Base-by-base conservation (phyloP, 768 basidiomycete genomes). In the Boletus sp. region DNA sequence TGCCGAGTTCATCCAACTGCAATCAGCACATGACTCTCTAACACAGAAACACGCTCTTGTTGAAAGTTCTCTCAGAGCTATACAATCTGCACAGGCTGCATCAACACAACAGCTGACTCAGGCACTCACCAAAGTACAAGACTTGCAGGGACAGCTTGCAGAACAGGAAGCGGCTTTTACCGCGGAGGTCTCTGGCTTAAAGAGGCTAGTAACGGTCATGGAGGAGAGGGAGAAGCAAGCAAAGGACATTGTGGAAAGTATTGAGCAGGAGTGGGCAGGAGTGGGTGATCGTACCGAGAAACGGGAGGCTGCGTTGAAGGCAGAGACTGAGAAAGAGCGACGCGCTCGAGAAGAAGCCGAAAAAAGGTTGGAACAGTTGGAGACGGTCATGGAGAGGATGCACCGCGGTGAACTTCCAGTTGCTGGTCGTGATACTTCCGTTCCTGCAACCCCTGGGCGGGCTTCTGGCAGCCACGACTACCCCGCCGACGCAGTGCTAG, bases 201-300 rank as follows among this genome's bases (percentile, higher is more conserved):
- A 83, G 54, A 79, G 93, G 30, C 76, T 97, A 17, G 86, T 94
- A 11, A 74, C 80, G 7, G 82, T 94, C 76, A 85, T 97, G 78
- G 93, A 98, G 68, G 87, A 87, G 53, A 81, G 94, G 35, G 93
- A 94, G 67, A 83, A 85, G 49, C 88, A 94, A 58, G 83, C 90
- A 21, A 90, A 91, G 73, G 79, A 82, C 21, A 83, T 93, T 50
- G 85, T 98, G 1, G 87, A 92, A 23, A 78, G 78, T 37, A 83
- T 98, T 51, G 94, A 97, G 70, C 77, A 75, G 29, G 92, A 96
- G 60, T 88, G 90, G 83, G 87, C 87, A 23, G 77, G 77, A 19
- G 80, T 93, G 10, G 83, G 85, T 8, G 84, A 86, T 40, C 81
- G 81, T 61, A 79, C 86, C 3, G 87, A 86, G 56, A 73, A 81